These are phyloP conservation scores for Emergomyces pasteurianus DNA, from an alignment of 2,329 filamentous ascomycete species.

Conservation along the genomic window DNA sequence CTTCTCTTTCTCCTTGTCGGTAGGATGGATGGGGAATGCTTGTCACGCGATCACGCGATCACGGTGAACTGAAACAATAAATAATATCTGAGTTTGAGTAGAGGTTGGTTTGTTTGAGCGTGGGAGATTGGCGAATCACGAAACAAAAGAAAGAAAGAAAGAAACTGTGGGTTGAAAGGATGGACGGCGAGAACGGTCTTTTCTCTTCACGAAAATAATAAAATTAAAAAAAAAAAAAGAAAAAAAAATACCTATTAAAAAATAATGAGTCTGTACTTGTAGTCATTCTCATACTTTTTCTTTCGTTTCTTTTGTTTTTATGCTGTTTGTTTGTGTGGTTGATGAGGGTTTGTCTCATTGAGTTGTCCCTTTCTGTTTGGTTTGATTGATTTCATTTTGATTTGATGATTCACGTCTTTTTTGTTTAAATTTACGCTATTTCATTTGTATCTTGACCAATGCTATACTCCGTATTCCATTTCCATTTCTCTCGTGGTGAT, in stretches of 20 bases:
- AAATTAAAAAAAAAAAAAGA: not conserved
- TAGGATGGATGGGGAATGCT: not conserved
- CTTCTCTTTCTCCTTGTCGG: not conserved
- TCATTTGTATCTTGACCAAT: not conserved
- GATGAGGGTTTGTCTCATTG: not conserved
- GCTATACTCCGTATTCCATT: not conserved
- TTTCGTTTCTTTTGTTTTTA: not conserved
- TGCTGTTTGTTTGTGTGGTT: not conserved
- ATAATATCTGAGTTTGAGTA: not conserved
- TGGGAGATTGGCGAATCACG: not conserved
- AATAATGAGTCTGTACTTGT: conserved; percentile 2
- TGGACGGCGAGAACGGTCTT: not conserved
- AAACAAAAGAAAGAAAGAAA: not conserved
- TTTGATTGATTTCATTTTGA: not conserved
- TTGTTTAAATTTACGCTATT: not conserved
- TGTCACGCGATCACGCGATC: not conserved
- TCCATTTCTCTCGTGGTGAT: not conserved
- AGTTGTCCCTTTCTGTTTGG: not conserved
- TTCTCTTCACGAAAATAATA: not conserved
- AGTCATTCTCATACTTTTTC: conserved; percentile 1
- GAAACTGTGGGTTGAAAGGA: not conserved
- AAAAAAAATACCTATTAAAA: not conserved
- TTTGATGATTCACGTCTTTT: not conserved
- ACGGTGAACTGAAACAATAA: not conserved
- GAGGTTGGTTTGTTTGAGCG: not conserved